Evolutionary conservation across 2,329 filamentous ascomycete species (phyloP), one percentile per base, ranked within the genome.

Genomic region (Colletotrichum sp.): DNA sequence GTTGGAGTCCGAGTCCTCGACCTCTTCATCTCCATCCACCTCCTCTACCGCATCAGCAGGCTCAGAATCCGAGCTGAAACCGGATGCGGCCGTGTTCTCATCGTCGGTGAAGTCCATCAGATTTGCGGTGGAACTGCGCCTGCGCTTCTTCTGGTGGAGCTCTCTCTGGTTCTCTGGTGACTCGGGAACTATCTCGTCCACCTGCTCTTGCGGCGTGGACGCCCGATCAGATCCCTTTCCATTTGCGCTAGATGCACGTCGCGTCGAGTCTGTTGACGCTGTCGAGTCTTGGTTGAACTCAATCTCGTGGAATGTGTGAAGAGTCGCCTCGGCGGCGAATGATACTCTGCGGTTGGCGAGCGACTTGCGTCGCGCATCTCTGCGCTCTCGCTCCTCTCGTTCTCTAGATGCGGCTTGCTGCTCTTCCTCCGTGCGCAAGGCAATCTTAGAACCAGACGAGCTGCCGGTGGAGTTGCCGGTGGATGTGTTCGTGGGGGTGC

Each of bases 281-380:
- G 96, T 98, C 24, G 95, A 95, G 82, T 98, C 96, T 81, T 96
- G 95, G 82, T 93, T 90, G 78, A 96, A 94, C 82, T 99, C 96
- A 60, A 98, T 92, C 72, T 97, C 96, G 82, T 99, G 96, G 90
- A 98, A 99, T 1, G 97, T 99, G 83, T 99, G 97, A 44, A 99
- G 89, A 5, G 97, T 99, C 15, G 97, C 97, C 86, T 99, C 97
- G 2, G 97, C 97, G 6, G 97, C 97, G 85, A 99, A 99, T 0
- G 96, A 99, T 39, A 99, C 97, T 82, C 97, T 93, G 81, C 97
- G 93, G 83, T 97, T 98, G 64, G 96, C 96, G 73, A 98, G 90
- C 21, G 96, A 98, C 84, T 99, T 99, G 80, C 97, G 92, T 78
- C 97, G 93, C 60, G 95, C 96, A 83, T 98, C 97, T 80, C 96